These are phyloP conservation scores for Sabuloglossum arenarium DNA, from an alignment of 495 filamentous ascomycete species.

Conservation along the genomic window DNA sequence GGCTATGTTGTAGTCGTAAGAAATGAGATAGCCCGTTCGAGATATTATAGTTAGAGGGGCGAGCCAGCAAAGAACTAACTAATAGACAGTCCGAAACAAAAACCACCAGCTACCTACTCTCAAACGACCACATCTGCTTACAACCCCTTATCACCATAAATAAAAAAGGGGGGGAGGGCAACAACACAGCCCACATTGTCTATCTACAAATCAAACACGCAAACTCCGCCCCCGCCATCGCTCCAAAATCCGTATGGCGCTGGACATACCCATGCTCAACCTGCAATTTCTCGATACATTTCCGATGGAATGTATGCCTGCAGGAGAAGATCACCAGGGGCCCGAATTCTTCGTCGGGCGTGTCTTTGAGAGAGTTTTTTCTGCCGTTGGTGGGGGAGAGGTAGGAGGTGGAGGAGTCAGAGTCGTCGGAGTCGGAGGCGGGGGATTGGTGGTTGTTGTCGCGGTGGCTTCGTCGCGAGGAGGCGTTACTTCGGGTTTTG, in stretches of 20 bases:
- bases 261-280: slow-evolving; percentile 10
- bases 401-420: neutral
- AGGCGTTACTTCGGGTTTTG: neutral
- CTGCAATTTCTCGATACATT: slow-evolving; percentile 34
- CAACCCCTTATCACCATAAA: too few species aligned
- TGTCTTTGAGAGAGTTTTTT: neutral
- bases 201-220: slow-evolving; percentile 11
- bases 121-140: neutral
- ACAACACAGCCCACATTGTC: neutral
- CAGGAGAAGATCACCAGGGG: slow-evolving; percentile 37
- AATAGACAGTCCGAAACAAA: neutral
- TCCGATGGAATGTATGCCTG: slow-evolving; percentile 40
- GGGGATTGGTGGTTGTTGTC: neutral
- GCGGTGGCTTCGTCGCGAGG: neutral
- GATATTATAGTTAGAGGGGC: neutral
- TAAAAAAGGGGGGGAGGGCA: neutral
- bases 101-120: too few species aligned
- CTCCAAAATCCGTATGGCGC: neutral
- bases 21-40: too few species aligned
- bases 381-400: neutral
- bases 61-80: neutral
- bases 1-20: too few species aligned
- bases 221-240: slow-evolving; percentile 14
- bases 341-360: slow-evolving; percentile 16
- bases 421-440: neutral